Evolutionary conservation across 352 stramenopile genomes (phyloP).

Genomic region (Bremia lactucae): DNA sequence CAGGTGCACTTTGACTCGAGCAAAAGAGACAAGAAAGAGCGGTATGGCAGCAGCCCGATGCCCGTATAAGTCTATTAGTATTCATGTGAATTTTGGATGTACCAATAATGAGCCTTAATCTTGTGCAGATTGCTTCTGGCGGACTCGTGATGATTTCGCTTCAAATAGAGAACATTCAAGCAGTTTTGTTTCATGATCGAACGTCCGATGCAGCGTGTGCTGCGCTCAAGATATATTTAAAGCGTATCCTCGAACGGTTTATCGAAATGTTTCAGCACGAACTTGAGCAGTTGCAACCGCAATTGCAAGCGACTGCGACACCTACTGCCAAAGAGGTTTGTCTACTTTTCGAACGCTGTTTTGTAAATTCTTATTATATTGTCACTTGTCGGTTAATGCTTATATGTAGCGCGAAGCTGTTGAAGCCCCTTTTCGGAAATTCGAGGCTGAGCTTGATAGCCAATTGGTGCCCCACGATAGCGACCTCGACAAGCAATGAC

Average conservation of each 20-base stretch:
- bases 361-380: not conserved
- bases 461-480: constrained; percentile 18
- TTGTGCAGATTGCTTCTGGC: constrained; percentile 21
- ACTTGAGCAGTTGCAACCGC: constrained; percentile 31
- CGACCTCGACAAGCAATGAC: constrained; percentile 13
- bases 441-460: constrained; percentile 20
- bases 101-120: not conserved
- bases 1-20: constrained; percentile 56
- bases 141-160: constrained; percentile 70
- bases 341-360: not conserved
- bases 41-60: constrained; percentile 12
- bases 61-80: constrained; percentile 7
- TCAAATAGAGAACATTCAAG: constrained; percentile 46
- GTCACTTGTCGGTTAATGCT: not conserved
- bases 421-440: constrained; percentile 24
- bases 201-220: constrained; percentile 34
- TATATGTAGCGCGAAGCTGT: constrained; percentile 23
- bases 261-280: constrained; percentile 30
- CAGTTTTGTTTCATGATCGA: constrained; percentile 70
- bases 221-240: constrained; percentile 46
- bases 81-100: not conserved
- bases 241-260: constrained; percentile 43
- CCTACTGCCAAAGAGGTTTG: constrained; percentile 23
- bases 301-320: constrained; percentile 32
- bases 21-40: constrained; percentile 20